Conservation (phyloP, 2,329 filamentous ascomycete species). For the Clonostachys sp. region DNA sequence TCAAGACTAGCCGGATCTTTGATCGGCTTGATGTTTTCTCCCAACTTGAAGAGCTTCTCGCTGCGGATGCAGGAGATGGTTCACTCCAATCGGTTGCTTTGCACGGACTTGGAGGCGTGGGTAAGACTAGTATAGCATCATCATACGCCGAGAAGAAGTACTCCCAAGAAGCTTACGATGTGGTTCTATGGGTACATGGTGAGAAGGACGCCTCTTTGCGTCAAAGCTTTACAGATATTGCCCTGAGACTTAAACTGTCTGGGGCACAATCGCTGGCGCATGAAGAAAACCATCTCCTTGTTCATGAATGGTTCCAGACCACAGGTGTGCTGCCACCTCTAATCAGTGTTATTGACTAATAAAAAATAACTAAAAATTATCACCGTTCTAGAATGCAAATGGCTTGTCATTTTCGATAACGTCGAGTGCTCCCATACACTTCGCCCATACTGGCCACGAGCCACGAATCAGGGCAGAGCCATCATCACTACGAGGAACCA, state of each 20-base stretch:
- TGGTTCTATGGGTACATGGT: conserved; percentile 3
- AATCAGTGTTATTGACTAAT: not conserved
- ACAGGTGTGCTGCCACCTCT: conserved; percentile 2
- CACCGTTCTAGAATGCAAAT: conserved; percentile 1
- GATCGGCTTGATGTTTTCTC: conserved; percentile 1
- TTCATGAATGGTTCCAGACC: conserved; percentile 5
- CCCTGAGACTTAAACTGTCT: conserved; percentile 3
- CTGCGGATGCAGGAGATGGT: not conserved
- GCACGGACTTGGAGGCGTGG: conserved; percentile 5
- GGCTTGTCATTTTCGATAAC: conserved; percentile 7
- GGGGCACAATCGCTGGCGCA: not conserved
- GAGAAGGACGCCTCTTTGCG: conserved; percentile 2
- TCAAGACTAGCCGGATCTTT: conserved; percentile 2
- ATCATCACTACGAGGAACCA: conserved; percentile 6
- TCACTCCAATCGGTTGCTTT: conserved; percentile 4
- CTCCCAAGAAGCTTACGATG: not conserved
- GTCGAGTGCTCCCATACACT: conserved; percentile 4
- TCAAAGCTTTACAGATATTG: conserved; percentile 8
- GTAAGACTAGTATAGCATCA: conserved; percentile 6
- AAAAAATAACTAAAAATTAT: not conserved
- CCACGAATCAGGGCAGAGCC: conserved; percentile 1
- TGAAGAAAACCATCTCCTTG: conserved; percentile 5
- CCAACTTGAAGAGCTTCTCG: conserved; percentile 1
- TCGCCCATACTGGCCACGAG: conserved; percentile 3
- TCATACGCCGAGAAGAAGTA: conserved; percentile 2